These are phyloP conservation scores for Fusarium sp. DNA, from an alignment of 2,329 filamentous ascomycete species.

Conservation along the genomic window DNA sequence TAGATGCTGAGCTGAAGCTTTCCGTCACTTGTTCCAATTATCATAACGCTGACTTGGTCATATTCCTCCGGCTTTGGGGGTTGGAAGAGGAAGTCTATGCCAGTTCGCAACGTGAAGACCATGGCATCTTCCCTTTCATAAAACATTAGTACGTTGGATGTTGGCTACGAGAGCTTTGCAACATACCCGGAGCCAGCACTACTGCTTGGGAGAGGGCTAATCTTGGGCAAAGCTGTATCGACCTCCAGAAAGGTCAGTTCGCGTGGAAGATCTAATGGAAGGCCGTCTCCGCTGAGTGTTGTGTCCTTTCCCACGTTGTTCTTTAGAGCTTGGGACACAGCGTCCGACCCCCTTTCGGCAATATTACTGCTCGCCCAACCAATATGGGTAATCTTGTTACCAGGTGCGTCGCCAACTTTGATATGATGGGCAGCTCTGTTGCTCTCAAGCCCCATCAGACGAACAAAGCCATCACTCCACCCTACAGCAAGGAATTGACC, in stretches of 20 bases:
- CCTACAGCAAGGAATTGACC: slow-evolving; percentile 82
- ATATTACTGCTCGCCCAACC: slow-evolving; percentile 61
- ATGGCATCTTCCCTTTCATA: slow-evolving; percentile 59
- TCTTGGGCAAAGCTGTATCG: slow-evolving; percentile 77
- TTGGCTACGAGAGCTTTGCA: not conserved
- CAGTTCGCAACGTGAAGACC: slow-evolving; percentile 74
- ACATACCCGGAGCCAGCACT: slow-evolving; percentile 69
- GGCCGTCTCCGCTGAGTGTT: slow-evolving; percentile 13
- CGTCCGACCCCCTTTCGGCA: slow-evolving; percentile 43
- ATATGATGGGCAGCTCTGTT: slow-evolving; percentile 83
- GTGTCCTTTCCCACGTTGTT: slow-evolving; percentile 26
- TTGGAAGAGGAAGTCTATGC: slow-evolving; percentile 75
- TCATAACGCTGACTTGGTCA: slow-evolving; percentile 80
- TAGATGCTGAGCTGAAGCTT: slow-evolving; percentile 82
- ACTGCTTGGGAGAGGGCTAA: slow-evolving; percentile 71
- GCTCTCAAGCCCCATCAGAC: slow-evolving; percentile 80
- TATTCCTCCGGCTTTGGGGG: slow-evolving; percentile 69
- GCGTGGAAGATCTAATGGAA: slow-evolving; percentile 67
- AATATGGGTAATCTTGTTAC: slow-evolving; percentile 60
- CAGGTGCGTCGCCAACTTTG: slow-evolving; percentile 56
- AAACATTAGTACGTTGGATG: slow-evolving; percentile 14
- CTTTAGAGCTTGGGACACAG: slow-evolving; percentile 18
- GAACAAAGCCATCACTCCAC: slow-evolving; percentile 82
- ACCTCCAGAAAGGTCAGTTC: slow-evolving; percentile 80
- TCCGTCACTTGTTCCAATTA: slow-evolving; percentile 76